Evolutionary conservation across 441 rosid genomes (phyloP).

Genomic region (Erysimum pusillum): DNA sequence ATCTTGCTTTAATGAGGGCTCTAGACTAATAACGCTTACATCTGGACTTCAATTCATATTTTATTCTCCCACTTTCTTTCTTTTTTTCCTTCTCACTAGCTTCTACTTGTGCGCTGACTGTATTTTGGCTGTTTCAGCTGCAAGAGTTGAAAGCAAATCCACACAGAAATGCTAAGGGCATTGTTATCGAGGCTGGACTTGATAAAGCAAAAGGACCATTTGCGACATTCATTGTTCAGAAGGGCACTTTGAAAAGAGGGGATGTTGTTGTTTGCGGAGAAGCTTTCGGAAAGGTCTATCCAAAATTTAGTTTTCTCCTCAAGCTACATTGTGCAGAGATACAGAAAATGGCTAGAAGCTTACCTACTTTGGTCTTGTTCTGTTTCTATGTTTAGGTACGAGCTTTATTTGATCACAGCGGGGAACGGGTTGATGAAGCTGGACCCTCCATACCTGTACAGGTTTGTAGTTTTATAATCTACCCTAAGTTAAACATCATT

Average conservation of each 20-base stretch:
- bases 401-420: conserved; percentile 90
- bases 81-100: conserved; percentile 33
- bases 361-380: conserved; percentile 29
- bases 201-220: conserved; percentile 93
- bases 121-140: conserved; percentile 63
- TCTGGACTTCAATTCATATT: conserved; percentile 18
- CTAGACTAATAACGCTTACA: conserved; percentile 11
- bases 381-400: conserved; percentile 72
- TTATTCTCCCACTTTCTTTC: conserved; percentile 1
- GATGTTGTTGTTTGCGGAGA: conserved; percentile 93
- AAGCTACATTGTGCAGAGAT: conserved; percentile 33
- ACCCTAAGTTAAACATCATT: conserved; percentile 5
- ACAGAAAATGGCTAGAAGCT: conserved; percentile 30
- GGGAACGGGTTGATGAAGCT: conserved; percentile 86
- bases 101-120: conserved; percentile 41
- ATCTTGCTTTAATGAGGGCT: conserved; percentile 25
- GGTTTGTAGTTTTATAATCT: conserved; percentile 58
- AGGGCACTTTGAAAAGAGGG: conserved; percentile 91
- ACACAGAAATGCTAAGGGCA: conserved; percentile 94
- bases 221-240: conserved; percentile 93
- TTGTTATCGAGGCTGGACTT: conserved; percentile 95
- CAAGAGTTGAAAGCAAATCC: conserved; percentile 99
- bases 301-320: conserved; percentile 28
- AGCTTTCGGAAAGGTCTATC: conserved; percentile 92
- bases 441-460: conserved; percentile 96